Evolutionary conservation across 2,329 filamentous ascomycete genomes (phyloP).

Genomic region (Hypomyces rosellus): DNA sequence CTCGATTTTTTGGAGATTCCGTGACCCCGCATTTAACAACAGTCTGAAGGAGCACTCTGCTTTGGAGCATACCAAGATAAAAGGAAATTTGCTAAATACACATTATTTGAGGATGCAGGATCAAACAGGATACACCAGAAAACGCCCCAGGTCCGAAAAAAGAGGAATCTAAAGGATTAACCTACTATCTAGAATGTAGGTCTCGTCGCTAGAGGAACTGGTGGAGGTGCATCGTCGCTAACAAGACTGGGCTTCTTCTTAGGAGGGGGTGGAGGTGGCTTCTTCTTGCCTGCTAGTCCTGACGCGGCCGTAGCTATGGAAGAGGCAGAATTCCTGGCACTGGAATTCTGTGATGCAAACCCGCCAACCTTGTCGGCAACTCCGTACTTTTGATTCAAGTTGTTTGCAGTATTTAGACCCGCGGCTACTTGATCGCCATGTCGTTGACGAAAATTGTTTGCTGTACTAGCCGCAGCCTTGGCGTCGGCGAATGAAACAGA

Average conservation of each 20-base stretch:
- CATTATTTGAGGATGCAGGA: no score
- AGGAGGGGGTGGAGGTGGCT: slow-evolving; percentile 45
- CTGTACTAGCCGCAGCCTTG: slow-evolving; percentile 51
- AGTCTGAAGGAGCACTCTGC: no score
- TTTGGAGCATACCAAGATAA: no score
- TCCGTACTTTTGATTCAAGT: slow-evolving; percentile 56
- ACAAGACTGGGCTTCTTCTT: slow-evolving; percentile 45
- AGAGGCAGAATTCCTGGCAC: neutral
- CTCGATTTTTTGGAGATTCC: no score
- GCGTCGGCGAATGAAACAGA: slow-evolving; percentile 55
- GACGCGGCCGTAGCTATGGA: slow-evolving; percentile 11
- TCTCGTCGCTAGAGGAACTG: slow-evolving; percentile 46
- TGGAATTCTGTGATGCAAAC: slow-evolving; percentile 1
- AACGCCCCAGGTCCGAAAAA: no score
- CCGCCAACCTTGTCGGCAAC: slow-evolving; percentile 34
- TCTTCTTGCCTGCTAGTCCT: slow-evolving; percentile 41
- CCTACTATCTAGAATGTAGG: slow-evolving; percentile 35
- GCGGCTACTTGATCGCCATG: slow-evolving; percentile 62
- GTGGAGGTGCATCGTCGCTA: slow-evolving; percentile 38
- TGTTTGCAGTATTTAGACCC: slow-evolving; percentile 51
- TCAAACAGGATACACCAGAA: no score
- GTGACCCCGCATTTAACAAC: no score
- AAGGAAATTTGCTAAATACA: no score
- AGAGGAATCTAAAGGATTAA: neutral
- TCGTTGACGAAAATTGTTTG: slow-evolving; percentile 63